Evolutionary conservation across 2,329 filamentous ascomycete genomes (phyloP), one percentile per base, ranked within the genome.

Genomic region (Coniochaeta ligniaria): DNA sequence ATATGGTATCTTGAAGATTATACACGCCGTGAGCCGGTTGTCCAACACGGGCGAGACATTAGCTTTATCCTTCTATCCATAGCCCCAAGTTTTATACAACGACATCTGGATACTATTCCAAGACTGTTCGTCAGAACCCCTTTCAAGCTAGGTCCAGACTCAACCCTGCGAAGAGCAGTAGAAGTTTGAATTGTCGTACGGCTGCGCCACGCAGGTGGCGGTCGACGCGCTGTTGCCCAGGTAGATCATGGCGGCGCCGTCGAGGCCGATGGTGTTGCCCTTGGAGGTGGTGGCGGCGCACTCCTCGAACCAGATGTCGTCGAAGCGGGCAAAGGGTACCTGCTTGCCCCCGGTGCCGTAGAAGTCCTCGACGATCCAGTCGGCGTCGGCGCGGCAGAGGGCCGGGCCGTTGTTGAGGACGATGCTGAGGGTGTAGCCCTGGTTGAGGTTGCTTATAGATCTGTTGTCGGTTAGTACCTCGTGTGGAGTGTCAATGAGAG

Each of bases 351-450:
- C 14, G 56, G 62, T 60, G 47, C 66, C 61, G 54, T 66, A 71
- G 62, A 66, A 71, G 62, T 71, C 69, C 63, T 71, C 70, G 33
- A 73, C 63, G 38, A 73, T 70, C 69, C 70, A 72, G 60, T 71
- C 70, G 59, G 67, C 67, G 59, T 71, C 68, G 47, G 60, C 43
- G 26, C 66, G 65, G 60, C 70, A 72, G 22, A 73, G 66, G 43
- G 62, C 60, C 35, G 66, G 61, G 31, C 66, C 64, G 62, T 67
- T 65, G 36, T 61, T 62, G 22, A 71, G 60, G 26, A 61, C 57
- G 16, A 72, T 60, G 54, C 22, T 57, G 57, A 67, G 50, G 33
- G 60, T 41, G 56, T 61, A 65, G 14, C 61, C 64, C 50, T 58
- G 61, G 26, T 64, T 36, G 26, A 47, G 57, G 60, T 68, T 69